Percentiles rank a stretch among this genome's conserved stretches.
phyloP scores from a whole-genome alignment of 2,329 filamentous ascomycete species.

The Talaromyces sp. region DNA sequence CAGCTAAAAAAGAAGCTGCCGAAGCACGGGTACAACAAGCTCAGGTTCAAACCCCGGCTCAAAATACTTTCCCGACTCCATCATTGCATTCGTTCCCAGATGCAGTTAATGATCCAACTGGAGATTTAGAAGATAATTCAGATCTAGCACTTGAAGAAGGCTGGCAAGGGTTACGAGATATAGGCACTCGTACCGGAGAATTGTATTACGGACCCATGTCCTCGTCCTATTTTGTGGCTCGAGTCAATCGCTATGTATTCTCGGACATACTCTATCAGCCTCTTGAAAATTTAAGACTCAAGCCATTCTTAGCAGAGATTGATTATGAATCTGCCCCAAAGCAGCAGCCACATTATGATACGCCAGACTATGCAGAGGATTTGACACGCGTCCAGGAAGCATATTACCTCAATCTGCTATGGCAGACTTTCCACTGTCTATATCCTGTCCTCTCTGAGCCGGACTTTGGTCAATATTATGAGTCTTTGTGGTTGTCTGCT shows the following conservation, averaged over 20 bases:
- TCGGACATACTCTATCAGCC: background rate
- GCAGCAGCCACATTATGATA: background rate
- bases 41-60: background rate
- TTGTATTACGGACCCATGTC: background rate
- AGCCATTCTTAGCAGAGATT: background rate
- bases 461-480: constrained; percentile 44
- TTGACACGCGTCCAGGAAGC: constrained; percentile 46
- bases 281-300: background rate
- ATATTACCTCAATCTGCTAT: constrained; percentile 47
- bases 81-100: background rate
- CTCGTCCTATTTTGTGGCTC: background rate
- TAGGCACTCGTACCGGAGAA: background rate
- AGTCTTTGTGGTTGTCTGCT: constrained; percentile 35
- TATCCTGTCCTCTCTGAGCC: constrained; percentile 43
- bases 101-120: background rate
- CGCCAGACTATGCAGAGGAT: constrained; percentile 23
- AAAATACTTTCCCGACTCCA: background rate
- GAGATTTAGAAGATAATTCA: background rate
- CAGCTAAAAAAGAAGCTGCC: constrained; percentile 19
- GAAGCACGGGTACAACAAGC: constrained; percentile 17
- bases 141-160: background rate
- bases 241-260: background rate
- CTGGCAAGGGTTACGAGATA: background rate
- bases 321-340: background rate
- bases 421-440: constrained; percentile 46